Evolutionary conservation across 2,329 filamentous ascomycete genomes (phyloP), one percentile per base, ranked within the genome.

Genomic region (Chaetothyriales sp.): DNA sequence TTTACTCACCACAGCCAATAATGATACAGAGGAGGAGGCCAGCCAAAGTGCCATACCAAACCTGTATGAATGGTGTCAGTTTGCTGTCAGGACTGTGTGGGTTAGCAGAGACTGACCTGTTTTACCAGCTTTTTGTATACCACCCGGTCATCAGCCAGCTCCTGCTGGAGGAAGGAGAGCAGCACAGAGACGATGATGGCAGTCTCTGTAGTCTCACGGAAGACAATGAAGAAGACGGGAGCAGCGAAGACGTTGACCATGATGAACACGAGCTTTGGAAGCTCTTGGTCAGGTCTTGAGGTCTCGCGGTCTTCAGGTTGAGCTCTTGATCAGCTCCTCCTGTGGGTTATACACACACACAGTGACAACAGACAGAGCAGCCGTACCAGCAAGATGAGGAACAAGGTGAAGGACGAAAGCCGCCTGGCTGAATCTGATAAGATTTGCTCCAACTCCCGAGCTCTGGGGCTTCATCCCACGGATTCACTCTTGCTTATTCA

Each of bases 221-320:
- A 92, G 68, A 86, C 81, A 65, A 95, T 85, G 71, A 95, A 89
- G 71, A 94, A 94, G 50, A 94, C 79, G 74, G 83, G 84, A 19
- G 87, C 79, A 55, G 83, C 77, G 66, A 88, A 88, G 52, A 88
- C 80, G 64, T 83, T 77, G 54, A 76, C 73, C 64, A 81, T 80
- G 70, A 77, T 81, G 57, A 50, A 15, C 5, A 5, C 12, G 22
- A 25, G 22, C 22, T 25, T 25, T 25, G 22, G 6, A 6, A 15
- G 32, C 32, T 39, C 32, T 39, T 39, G 28, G 7, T 32, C 3
- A 32, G 28, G 8, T 32, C 28, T 10, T 32, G 28, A n/a, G n/a
- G n/a, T n/a, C n/a, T n/a, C n/a, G n/a, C n/a, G n/a, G n/a, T n/a
- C n/a, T n/a, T n/a, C n/a, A n/a, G n/a, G n/a, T n/a, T n/a, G 3